These are phyloP conservation scores for Rhytidiadelphus loreus DNA, from an alignment of 225 moss, liverwort and hornwort genomes.

Conservation along the genomic window DNA sequence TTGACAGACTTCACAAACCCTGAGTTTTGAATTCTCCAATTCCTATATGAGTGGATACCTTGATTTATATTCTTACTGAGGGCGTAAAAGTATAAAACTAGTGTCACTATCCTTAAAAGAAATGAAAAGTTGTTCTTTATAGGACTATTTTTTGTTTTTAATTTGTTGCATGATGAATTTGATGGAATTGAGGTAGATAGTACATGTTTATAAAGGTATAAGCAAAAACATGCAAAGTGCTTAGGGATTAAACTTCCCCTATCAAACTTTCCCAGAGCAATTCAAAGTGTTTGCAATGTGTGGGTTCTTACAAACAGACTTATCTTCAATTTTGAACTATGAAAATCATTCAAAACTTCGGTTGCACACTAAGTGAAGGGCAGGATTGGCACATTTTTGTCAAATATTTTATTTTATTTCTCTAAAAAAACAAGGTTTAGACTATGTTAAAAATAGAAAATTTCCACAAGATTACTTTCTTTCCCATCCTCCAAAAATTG, in stretches of 20 bases:
- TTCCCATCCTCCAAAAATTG: accelerated
- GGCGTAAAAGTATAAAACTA: accelerated
- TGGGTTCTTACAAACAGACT: too few species aligned
- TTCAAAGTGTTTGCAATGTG: not conserved
- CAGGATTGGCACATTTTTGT: accelerated
- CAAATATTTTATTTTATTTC: not conserved
- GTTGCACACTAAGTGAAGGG: accelerated
- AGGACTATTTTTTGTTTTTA: too few species aligned
- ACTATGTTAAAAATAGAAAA: not conserved
- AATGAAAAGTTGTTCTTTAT: not conserved
- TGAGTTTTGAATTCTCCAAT: not conserved
- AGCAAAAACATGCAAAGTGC: too few species aligned
- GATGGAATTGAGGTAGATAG: too few species aligned
- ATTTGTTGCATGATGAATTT: too few species aligned
- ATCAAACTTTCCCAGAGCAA: not conserved
- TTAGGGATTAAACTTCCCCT: not conserved
- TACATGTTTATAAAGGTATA: too few species aligned
- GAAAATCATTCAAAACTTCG: too few species aligned
- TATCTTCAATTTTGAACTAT: too few species aligned
- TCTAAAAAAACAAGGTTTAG: not conserved
- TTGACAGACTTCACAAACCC: not conserved
- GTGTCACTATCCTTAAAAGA: not conserved
- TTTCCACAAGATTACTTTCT: not conserved
- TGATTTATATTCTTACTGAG: not conserved
- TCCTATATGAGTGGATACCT: too few species aligned